Evolutionary conservation across 1,139 yeast genomes (phyloP).

Genomic region (Pichia terricola): DNA sequence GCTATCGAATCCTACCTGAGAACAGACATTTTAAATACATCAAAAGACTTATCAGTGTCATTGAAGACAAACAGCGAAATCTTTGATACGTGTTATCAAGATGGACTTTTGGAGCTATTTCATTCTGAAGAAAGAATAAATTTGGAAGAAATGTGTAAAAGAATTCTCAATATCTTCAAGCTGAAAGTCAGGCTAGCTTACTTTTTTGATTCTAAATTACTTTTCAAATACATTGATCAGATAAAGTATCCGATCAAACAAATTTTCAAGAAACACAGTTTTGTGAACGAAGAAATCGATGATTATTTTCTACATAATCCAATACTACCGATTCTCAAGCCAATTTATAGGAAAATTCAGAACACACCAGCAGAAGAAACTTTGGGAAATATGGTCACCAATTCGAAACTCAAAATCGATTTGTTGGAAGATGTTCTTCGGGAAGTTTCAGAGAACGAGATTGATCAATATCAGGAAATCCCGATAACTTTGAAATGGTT

Average conservation of each 20-base stretch:
- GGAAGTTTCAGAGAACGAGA: background rate
- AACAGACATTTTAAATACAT: conserved; percentile 2
- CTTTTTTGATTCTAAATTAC: conserved; percentile 4
- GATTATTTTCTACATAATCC: conserved; percentile 19
- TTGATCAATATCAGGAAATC: background rate
- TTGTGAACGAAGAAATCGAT: conserved; percentile 11
- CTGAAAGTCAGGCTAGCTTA: conserved; percentile 3
- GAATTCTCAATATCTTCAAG: conserved; percentile 2
- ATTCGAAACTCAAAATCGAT: background rate
- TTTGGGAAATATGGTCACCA: background rate
- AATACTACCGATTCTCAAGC: conserved; percentile 19
- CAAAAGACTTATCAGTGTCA: background rate
- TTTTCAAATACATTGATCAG: conserved; percentile 13
- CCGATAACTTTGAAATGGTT: conserved; percentile 17
- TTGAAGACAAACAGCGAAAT: conserved; percentile 2
- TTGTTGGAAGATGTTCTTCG: conserved; percentile 2
- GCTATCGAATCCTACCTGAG: conserved; percentile 1
- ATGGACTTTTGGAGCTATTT: conserved; percentile 1
- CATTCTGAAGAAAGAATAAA: background rate
- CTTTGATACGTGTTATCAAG: conserved; percentile 5
- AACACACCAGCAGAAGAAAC: conserved; percentile 5
- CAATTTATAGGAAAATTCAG: conserved; percentile 11
- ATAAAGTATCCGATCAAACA: conserved; percentile 18
- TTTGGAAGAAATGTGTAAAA: background rate
- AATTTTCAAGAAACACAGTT: conserved; percentile 11